phyloP scores from a whole-genome alignment of 768 basidiomycete species.

The Tubosaeta sp. region DNA sequence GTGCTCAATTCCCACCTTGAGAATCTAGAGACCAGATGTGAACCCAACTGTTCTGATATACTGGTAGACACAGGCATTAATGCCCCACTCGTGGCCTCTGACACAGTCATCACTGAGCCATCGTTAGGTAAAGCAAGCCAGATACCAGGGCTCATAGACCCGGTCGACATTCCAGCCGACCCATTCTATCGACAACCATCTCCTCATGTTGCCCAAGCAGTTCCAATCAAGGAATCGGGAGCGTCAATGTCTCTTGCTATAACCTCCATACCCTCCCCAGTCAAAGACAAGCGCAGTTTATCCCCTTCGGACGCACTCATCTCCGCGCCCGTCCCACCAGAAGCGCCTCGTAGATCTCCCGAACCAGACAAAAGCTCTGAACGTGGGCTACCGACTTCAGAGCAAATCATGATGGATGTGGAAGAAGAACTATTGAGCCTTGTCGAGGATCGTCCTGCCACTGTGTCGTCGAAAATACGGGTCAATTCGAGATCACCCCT shows the following conservation, averaged over 20 bases:
- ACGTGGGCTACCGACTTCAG: slow-evolving; percentile 2
- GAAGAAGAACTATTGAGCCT: slow-evolving; percentile 66
- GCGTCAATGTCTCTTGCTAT: not conserved
- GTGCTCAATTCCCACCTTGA: slow-evolving; percentile 1
- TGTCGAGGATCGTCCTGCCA: slow-evolving; percentile 46
- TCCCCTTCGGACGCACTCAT: not conserved
- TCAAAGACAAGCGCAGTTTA: slow-evolving; percentile 3
- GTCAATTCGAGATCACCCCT: not conserved
- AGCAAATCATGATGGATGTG: slow-evolving; percentile 41
- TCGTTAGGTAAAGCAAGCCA: not conserved
- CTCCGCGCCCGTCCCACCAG: not conserved
- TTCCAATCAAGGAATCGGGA: not conserved
- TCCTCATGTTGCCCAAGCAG: slow-evolving; percentile 1
- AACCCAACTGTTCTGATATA: not conserved
- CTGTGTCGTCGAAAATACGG: slow-evolving; percentile 1
- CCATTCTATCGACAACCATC: slow-evolving; percentile 1
- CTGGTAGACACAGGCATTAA: not conserved
- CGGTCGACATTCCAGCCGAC: not conserved
- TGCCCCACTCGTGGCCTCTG: not conserved
- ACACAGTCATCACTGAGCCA: slow-evolving; percentile 1
- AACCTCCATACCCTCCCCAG: not conserved
- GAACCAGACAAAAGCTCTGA: slow-evolving; percentile 3
- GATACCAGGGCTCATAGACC: not conserved
- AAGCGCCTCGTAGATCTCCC: slow-evolving; percentile 8
- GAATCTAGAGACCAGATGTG: slow-evolving; percentile 1